These are phyloP conservation scores for Pyracantha coccinea DNA, from an alignment of 331 rosid genomes.

Conservation along the genomic window DNA sequence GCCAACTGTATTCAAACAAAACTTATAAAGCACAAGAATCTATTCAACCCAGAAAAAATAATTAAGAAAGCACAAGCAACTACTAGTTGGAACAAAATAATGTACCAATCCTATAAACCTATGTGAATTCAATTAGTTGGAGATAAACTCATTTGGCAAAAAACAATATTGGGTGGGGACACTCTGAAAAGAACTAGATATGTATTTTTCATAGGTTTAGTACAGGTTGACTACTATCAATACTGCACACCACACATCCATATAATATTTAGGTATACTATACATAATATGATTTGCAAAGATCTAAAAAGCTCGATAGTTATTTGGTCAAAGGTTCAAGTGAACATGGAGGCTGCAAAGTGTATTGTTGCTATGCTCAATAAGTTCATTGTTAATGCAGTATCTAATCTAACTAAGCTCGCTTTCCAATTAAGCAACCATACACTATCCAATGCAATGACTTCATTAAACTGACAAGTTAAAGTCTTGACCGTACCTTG, in stretches of 20 bases:
- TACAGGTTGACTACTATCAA: not conserved
- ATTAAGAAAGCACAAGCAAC: not conserved
- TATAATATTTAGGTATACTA: not conserved
- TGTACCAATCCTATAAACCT: not conserved
- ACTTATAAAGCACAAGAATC: not conserved
- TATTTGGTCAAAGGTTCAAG: not conserved
- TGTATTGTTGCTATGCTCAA: not conserved
- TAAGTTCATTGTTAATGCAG: not conserved
- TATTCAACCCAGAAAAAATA: too few relatives aligned
- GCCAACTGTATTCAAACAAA: not conserved
- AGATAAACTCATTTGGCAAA: too few relatives aligned
- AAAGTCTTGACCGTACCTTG: conserved; percentile 37
- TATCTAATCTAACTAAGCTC: not conserved
- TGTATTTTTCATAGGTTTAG: not conserved
- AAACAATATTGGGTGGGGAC: too few relatives aligned
- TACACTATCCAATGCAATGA: not conserved
- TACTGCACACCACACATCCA: too few relatives aligned
- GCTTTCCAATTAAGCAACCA: not conserved
- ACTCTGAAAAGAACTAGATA: not conserved
- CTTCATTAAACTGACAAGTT: not conserved
- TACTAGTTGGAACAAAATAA: not conserved
- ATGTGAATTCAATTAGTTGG: not conserved
- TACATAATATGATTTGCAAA: not conserved
- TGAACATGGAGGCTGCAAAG: not conserved
- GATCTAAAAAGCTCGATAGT: not conserved